Base-by-base conservation (phyloP, 805 yeast species). In the Metschnikowia drakensbergensis region DNA sequence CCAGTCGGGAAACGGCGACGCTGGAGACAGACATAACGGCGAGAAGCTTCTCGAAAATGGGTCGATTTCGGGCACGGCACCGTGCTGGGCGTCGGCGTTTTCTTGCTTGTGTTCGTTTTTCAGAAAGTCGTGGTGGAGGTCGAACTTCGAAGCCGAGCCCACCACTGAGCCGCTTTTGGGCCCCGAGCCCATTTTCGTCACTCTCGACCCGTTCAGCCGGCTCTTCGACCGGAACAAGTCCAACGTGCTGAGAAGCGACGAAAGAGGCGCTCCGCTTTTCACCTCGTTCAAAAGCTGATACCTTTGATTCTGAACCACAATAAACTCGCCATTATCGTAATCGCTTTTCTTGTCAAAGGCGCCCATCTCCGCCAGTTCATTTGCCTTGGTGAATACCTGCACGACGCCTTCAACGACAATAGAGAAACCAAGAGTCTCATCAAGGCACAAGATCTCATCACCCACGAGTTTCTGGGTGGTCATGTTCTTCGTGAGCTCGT, bases 361-460 rank as follows among this genome's bases (percentile, higher is more conserved):
- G 42, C 47, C 49, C 42, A 33, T 54, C 30, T 10, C 46, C 33
- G 37, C 48, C 28, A 40, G 46, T 35, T 59, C 60, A 11, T 58
- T 53, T 38, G 84, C 68, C 52, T 79, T 80, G 40, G 84, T 82
- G 61, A 79, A 89, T 0, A 94, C 86, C 60, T 88, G 90, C 42
- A 92, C 80, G 9, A 83, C 77, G 1, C 99, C 99, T 57, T 91
- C 97, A 1, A 91, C 96, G 23, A 92, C 96, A 38, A 94, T 86
- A 33, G 94, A 83, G 59, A 94, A 91, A 1, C 98, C 98, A 5
- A 85, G 71, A 5, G 82, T 78, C 45, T 85, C 88, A 52, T 86
- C 88, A 35, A 92, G 66, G 42, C 82, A 75, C 31, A 94, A 68
- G 7, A 86, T 76, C 62, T 92, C 98, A 33, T 88, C 92, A 4